Evolutionary conservation across 2,329 filamentous ascomycete species (phyloP).

Genomic region (Hirsutella rhossiliensis): DNA sequence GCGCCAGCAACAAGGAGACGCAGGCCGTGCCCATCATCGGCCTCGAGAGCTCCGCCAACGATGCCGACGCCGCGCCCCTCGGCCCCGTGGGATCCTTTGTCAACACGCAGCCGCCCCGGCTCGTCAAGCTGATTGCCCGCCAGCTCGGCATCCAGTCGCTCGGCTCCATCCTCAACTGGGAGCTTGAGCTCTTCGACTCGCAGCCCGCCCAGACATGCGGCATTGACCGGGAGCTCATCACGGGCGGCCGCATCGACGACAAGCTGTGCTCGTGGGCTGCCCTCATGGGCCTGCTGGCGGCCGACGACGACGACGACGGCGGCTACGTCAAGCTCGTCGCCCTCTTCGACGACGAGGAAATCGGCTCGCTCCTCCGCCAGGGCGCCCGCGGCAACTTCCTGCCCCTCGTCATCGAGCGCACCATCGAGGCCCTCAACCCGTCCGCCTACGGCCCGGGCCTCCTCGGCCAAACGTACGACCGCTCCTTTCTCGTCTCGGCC

Average conservation of each 20-base stretch:
- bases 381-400: constrained; percentile 86
- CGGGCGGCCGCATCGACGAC: constrained; percentile 89
- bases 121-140: constrained; percentile 71
- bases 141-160: constrained; percentile 64
- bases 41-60: constrained; percentile 57
- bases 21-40: constrained; percentile 92
- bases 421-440: constrained; percentile 56
- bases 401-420: constrained; percentile 66
- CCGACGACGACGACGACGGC: constrained; percentile 37
- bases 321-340: constrained; percentile 78
- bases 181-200: constrained; percentile 86
- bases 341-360: constrained; percentile 97
- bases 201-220: constrained; percentile 78
- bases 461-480: constrained; percentile 73
- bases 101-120: constrained; percentile 69
- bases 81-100: constrained; percentile 61
- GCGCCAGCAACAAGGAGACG: constrained; percentile 69
- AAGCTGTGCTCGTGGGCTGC: constrained; percentile 95
- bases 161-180: constrained; percentile 81
- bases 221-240: constrained; percentile 86
- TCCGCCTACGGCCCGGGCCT: constrained; percentile 39
- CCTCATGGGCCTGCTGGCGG: constrained; percentile 67
- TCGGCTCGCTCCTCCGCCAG: constrained; percentile 81
- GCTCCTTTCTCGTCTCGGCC: constrained; percentile 82
- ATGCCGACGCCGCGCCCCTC: constrained; percentile 28